These are phyloP conservation scores for Lipomyces yamanashiensis DNA, from an alignment of 805 yeast genomes.

Conservation along the genomic window DNA sequence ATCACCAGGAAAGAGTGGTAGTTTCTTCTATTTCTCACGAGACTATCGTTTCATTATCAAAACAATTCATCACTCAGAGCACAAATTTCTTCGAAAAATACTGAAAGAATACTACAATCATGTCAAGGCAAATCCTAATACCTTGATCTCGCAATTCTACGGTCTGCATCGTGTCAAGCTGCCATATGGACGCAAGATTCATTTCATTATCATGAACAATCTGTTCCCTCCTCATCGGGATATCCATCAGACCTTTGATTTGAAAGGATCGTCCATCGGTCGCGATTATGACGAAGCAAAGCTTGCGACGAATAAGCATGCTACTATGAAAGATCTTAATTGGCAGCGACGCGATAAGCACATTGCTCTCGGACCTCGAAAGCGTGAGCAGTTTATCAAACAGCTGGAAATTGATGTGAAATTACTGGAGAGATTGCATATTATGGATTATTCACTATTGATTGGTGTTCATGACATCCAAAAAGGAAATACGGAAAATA, in stretches of 20 bases:
- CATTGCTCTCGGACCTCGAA: slow-evolving; percentile 77
- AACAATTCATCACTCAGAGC: slow-evolving; percentile 93
- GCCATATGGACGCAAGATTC: slow-evolving; percentile 81
- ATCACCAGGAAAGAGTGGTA: slow-evolving; percentile 96
- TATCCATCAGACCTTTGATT: slow-evolving; percentile 81
- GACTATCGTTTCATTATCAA: slow-evolving; percentile 94
- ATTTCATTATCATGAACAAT: slow-evolving; percentile 95
- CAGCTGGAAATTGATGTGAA: slow-evolving; percentile 79
- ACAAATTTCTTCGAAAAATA: slow-evolving; percentile 74
- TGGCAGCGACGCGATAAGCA: slow-evolving; percentile 72
- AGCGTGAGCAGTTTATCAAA: slow-evolving; percentile 59
- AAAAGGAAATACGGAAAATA: slow-evolving; percentile 55
- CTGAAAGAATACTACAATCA: slow-evolving; percentile 79
- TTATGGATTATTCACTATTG: slow-evolving; percentile 93
- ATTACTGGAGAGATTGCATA: slow-evolving; percentile 72
- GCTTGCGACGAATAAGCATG: slow-evolving; percentile 40
- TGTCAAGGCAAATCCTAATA: slow-evolving; percentile 81
- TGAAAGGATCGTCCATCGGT: slow-evolving; percentile 93
- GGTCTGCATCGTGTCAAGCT: slow-evolving; percentile 93
- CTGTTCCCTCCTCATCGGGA: slow-evolving; percentile 92
- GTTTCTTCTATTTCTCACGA: slow-evolving; percentile 91
- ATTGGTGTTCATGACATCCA: slow-evolving; percentile 84
- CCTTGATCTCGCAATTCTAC: slow-evolving; percentile 91
- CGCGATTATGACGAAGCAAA: slow-evolving; percentile 39
- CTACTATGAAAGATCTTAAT: slow-evolving; percentile 79